Percentiles rank a stretch among this genome's conserved stretches.
Conservation (phyloP, 768 basidiomycete genomes). For the Trametes coccinea region DNA sequence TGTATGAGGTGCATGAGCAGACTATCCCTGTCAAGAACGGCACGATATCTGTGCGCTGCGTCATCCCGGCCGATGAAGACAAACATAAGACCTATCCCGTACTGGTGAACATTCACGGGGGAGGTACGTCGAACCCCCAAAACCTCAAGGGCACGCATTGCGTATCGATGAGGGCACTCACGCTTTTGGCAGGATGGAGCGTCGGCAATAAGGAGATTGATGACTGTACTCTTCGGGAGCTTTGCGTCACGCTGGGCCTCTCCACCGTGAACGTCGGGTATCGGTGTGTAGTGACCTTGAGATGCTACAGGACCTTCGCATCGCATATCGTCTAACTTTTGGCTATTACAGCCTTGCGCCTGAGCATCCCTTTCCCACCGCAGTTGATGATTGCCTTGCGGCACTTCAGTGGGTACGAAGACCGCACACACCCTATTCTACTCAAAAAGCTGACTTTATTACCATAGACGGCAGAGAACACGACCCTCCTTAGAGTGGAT, state of each 20-base stretch:
- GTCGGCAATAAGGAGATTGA: neutral
- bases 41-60: constrained; percentile 1
- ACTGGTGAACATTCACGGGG: constrained; percentile 15
- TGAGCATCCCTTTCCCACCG: no score
- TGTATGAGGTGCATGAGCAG: neutral
- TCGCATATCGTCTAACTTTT: no score
- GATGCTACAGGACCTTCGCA: no score
- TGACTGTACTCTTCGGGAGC: no score
- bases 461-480: constrained; percentile 14
- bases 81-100: constrained; percentile 5
- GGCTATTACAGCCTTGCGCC: no score
- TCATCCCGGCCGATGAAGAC: neutral
- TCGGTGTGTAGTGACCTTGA: no score
- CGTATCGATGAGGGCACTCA: no score
- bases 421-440: neutral
- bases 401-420: constrained; percentile 29
- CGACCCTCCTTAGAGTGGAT: constrained; percentile 14
- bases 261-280: no score
- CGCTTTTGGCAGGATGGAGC: constrained; percentile 3
- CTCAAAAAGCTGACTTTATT: no score
- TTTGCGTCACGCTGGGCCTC: no score
- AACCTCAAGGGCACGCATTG: no score
- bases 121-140: constrained; percentile 3
- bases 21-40: constrained; percentile 4
- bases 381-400: constrained; percentile 2